A percentile compares a stretch with the other conserved stretches of the same genome.
Conservation (phyloP, 1,284 basidiomycete species). For the Microbotryum scabiosae region DNA sequence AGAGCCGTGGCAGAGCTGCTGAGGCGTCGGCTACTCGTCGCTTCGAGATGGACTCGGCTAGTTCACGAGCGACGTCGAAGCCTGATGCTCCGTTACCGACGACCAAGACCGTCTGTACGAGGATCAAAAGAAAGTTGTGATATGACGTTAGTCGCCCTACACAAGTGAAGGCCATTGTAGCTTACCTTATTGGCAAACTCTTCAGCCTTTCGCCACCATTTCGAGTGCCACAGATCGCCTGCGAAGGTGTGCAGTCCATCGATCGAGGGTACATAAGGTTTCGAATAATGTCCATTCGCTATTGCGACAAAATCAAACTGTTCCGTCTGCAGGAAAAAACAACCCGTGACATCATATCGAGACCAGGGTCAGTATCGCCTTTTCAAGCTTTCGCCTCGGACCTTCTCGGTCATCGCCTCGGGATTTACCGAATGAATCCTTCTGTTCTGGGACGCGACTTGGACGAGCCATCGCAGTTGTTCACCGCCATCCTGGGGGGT, state of each 20-base stretch:
- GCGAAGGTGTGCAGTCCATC: constrained; percentile 41
- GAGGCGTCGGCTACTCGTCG: constrained; percentile 10
- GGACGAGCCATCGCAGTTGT: constrained; percentile 33
- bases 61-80: constrained; percentile 47
- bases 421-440: neutral
- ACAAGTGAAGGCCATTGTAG: neutral
- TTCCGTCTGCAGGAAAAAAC: constrained; percentile 7
- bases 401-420: neutral
- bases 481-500: neutral
- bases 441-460: constrained; percentile 10
- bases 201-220: constrained; percentile 44
- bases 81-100: constrained; percentile 48
- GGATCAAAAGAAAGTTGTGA: neutral
- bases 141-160: neutral
- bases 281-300: constrained; percentile 46
- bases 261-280: constrained; percentile 44
- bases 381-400: constrained; percentile 1
- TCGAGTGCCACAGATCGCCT: constrained; percentile 43
- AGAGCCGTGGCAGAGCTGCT: constrained; percentile 27
- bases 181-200: constrained; percentile 31
- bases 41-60: constrained; percentile 39
- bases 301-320: constrained; percentile 39
- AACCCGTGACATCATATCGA: too few species aligned
- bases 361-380: too few species aligned
- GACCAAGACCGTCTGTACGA: constrained; percentile 43